A percentile compares a stretch with the other conserved stretches of the same genome.
Evolutionary conservation across 2,329 filamentous ascomycete genomes (phyloP).

Genomic region (Aspergillus bombycis): DNA sequence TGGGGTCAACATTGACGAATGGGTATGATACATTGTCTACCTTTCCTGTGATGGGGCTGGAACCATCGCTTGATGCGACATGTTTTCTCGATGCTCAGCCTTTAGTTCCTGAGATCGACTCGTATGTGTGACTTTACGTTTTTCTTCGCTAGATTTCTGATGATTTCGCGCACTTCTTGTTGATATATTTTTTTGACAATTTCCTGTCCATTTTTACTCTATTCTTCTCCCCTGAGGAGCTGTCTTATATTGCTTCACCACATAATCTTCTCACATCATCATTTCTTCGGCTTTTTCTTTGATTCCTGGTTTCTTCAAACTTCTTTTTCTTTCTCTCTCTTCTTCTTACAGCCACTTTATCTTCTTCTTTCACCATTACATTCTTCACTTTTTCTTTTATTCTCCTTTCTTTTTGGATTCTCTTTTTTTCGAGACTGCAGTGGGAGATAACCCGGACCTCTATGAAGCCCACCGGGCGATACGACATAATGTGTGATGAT

Average conservation of each 20-base stretch:
- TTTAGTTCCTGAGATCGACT: slow-evolving; percentile 37
- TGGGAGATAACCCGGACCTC: background rate
- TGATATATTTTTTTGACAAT: background rate
- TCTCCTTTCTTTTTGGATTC: background rate
- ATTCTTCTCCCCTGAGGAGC: background rate
- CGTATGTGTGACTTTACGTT: slow-evolving; percentile 35
- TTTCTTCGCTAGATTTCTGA: background rate
- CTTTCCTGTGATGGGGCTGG: slow-evolving; percentile 33
- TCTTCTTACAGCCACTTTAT: background rate
- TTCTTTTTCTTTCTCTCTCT: background rate
- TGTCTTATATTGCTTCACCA: background rate
- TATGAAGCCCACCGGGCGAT: slow-evolving; percentile 3
- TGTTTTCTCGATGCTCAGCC: slow-evolving; percentile 38
- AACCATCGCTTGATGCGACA: slow-evolving; percentile 35
- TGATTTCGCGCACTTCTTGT: background rate
- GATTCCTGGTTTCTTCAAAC: slow-evolving; percentile 9
- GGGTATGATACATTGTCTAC: slow-evolving; percentile 34
- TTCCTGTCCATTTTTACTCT: background rate
- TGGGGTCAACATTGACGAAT: slow-evolving; percentile 32
- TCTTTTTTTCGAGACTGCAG: background rate
- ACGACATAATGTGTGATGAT: slow-evolving; percentile 10
- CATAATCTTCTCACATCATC: background rate
- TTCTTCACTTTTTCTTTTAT: background rate
- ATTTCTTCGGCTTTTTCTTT: background rate
- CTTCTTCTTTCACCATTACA: background rate